phyloP scores from a whole-genome alignment of 352 stramenopile species.

The Peronospora farinosa region DNA sequence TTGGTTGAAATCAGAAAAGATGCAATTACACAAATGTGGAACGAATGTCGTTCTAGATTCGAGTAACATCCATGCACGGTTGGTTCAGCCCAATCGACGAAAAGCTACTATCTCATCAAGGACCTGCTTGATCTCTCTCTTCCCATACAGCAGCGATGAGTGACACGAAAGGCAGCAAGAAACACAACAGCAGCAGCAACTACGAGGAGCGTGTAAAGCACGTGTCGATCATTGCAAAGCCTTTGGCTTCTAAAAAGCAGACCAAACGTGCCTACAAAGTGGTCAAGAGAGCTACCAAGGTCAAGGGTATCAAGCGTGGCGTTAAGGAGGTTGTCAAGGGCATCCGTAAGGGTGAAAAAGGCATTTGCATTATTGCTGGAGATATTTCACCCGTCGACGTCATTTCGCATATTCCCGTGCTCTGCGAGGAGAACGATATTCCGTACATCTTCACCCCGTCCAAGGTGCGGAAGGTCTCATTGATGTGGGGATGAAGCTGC shows the following conservation, averaged over 20 bases:
- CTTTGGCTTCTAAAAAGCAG: constrained; percentile 96
- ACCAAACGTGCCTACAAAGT: constrained; percentile 92
- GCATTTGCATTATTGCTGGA: constrained; percentile 96
- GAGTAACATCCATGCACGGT: constrained; percentile 22
- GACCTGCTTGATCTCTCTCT: neutral
- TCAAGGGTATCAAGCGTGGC: constrained; percentile 95
- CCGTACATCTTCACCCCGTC: constrained; percentile 98
- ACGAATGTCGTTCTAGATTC: constrained; percentile 22
- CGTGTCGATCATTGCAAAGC: constrained; percentile 91
- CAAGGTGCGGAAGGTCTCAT: constrained; percentile 59
- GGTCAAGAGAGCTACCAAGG: constrained; percentile 92
- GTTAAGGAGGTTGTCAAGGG: constrained; percentile 99
- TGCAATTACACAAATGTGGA: constrained; percentile 2
- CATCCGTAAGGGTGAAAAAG: constrained; percentile 95
- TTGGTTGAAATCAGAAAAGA: constrained; percentile 11
- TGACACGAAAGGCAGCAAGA: constrained; percentile 65
- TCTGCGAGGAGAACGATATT: constrained; percentile 98
- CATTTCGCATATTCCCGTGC: constrained; percentile 97
- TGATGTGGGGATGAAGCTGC: neutral
- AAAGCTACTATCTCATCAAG: constrained; percentile 16
- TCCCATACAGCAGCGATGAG: constrained; percentile 37
- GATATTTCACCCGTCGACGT: constrained; percentile 99
- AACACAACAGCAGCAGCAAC: constrained; percentile 25
- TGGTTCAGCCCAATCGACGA: constrained; percentile 17
- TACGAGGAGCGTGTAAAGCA: constrained; percentile 87